phyloP scores from a whole-genome alignment of 176 grass and related monocot species.

The Triticum monococcum region DNA sequence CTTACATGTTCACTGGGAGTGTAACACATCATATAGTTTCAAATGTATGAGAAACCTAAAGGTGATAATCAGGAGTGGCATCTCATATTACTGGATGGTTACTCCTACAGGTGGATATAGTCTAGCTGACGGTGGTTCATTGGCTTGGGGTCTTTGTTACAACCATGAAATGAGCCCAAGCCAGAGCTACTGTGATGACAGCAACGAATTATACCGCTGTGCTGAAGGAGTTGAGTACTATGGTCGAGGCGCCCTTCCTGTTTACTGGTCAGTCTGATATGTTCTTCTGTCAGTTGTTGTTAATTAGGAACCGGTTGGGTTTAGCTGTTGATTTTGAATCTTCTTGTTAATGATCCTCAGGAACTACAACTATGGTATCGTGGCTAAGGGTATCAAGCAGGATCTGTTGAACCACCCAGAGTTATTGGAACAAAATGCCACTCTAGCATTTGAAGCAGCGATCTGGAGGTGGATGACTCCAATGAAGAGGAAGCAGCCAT shows the following conservation, averaged over 20 bases:
- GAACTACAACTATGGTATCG: constrained; percentile 78
- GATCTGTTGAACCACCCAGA: constrained; percentile 90
- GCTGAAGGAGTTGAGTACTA: constrained; percentile 72
- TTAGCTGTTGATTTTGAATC: background rate
- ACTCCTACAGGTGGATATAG: constrained; percentile 58
- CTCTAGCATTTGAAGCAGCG: constrained; percentile 85
- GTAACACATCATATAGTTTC: background rate
- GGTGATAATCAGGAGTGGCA: background rate
- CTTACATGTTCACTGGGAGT: background rate
- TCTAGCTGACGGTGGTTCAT: constrained; percentile 48
- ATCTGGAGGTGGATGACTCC: constrained; percentile 98
- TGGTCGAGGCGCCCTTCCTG: constrained; percentile 75
- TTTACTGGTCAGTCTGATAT: constrained; percentile 61
- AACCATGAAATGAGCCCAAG: constrained; percentile 84
- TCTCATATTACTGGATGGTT: background rate
- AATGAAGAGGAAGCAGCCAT: constrained; percentile 81
- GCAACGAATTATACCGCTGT: constrained; percentile 61
- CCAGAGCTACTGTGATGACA: constrained; percentile 67
- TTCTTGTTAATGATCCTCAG: constrained; percentile 47
- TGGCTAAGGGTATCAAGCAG: constrained; percentile 69
- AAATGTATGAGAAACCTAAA: background rate
- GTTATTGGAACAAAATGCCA: constrained; percentile 86
- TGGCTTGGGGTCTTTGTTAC: constrained; percentile 85
- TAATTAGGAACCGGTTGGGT: background rate
- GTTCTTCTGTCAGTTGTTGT: background rate